Base-by-base conservation (phyloP, 208 protist genomes). In the Blastocrithidia nonstop region DNA sequence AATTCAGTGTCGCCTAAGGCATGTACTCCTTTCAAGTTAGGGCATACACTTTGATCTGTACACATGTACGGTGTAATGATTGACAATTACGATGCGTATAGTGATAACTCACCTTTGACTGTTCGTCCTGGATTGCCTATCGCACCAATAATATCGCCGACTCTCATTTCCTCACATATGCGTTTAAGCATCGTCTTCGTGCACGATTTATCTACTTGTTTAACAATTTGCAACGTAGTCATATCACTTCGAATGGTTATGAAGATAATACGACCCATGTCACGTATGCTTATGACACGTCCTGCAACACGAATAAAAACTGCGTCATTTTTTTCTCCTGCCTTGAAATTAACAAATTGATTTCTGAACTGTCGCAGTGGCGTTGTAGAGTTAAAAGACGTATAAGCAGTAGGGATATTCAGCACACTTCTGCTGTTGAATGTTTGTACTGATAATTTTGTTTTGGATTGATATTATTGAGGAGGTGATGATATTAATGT, bases 121-220 rank as follows among this genome's bases (percentile, higher is more conserved):
- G 76, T 90, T 37, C 80, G 69, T 7, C 66, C 78, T 8, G 83
- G 77, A 16, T 53, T 25, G 4, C 89, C 89, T 21, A 57, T 73
- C n/a, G 64, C 72, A 8, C 86, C 85, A 43, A 95, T 43, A 46
- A 93, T 81, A 45, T 95, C 89, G 2, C 89, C 89, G 13, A 72
- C 52, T 5, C 68, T 70, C 16, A 93, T 17, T 4, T 57, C 45
- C 9, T 50, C 49, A 22, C 48, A 65, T 35, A 88, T 52, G 7
- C 57, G 38, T 43, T 71, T 66, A 11, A 93, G 55, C 23, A 66
- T 57, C 7, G 57, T 59, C 51, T 71, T 73, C 15, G 50, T 62
- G 45, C 83, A 67, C 17, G 50, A 25, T 9, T 66, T 64, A 17
- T 45, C 57, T 3, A 79, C 78, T 45, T 77, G 74, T 3, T 58